Conservation (phyloP, 495 filamentous ascomycete species). For the Pseudomonodictys pantanalensis region DNA sequence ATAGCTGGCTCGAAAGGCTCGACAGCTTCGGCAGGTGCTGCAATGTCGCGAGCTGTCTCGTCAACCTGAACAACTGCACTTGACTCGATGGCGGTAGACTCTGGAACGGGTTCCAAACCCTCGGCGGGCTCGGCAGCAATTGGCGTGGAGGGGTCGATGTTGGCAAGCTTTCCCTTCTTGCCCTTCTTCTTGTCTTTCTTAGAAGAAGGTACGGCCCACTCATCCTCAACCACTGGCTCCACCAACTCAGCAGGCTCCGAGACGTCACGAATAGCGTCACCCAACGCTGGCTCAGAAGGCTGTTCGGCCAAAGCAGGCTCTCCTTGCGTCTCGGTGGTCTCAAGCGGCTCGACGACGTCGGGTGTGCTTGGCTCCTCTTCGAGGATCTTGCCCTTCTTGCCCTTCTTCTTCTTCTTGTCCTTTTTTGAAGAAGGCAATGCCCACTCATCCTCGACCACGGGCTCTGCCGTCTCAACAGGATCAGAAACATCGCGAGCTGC, state of each 20-base stretch:
- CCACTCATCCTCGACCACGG: neutral
- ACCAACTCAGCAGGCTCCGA: too few species aligned
- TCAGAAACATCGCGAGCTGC: neutral
- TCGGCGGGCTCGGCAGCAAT: neutral
- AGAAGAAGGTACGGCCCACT: neutral
- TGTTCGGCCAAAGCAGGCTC: too few species aligned
- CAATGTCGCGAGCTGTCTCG: neutral
- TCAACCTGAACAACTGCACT: neutral
- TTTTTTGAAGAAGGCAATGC: conserved; percentile 4
- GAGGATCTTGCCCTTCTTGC: conserved; percentile 9
- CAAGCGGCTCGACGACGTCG: neutral
- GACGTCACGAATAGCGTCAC: too few species aligned
- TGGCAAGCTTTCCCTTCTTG: conserved; percentile 7
- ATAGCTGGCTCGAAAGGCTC: neutral
- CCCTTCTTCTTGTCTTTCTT: conserved; percentile 20
- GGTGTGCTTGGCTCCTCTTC: neutral
- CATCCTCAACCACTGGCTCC: conserved; percentile 1
- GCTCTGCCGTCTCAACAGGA: neutral
- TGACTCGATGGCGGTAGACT: neutral
- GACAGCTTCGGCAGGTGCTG: neutral
- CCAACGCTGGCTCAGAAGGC: too few species aligned
- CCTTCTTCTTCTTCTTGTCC: conserved; percentile 18
- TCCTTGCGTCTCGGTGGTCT: neutral
- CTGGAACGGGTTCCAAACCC: neutral
- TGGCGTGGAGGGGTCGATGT: neutral